Base-by-base conservation (phyloP, 2,329 filamentous ascomycete genomes). In the Pezicula rhizophila region DNA sequence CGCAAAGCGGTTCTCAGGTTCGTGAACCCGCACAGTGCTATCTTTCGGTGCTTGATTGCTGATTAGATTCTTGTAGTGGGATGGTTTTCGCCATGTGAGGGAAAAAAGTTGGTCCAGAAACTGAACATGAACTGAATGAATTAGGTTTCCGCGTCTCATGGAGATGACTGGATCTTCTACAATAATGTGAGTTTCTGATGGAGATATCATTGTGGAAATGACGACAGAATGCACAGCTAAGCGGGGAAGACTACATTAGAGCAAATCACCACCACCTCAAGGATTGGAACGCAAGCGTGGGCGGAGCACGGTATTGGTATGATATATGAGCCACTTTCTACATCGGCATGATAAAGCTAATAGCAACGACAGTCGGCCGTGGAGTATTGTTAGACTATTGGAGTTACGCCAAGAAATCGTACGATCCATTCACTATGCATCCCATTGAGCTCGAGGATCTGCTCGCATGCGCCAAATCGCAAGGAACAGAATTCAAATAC, bases 321-420 rank as follows among this genome's bases (percentile, higher is more conserved):
- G 15, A 26, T 18, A 20, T 18, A 42, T 25, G 18, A 26, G 15
- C 14, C n/a, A 43, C 17, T 44, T 12, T 44, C 17, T 41, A 41
- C 38, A 41, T 11, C 11, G 12, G 10, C 3, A 44, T 18, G 18
- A 18, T 18, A 18, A 18, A 18, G 18, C 18, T 33, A 11, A 35
- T 11, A 11, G 33, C 33, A 35, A 11, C 11, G n/a, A 78, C 79
- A 43, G 73, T 78, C 0, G 76, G 76, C 18, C 65, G 77, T 0
- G 77, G 75, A 5, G 66, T 79, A 4, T 59, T 79, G 15, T 56
- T 79, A 26, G 77, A 79, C 55, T 72, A 73, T 48, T 69, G 72
- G 55, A 62, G 70, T 12, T 45, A 64, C 10, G 58, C 65, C 18
- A 64, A 71, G 35, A 55, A 60, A 64, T 53, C 59, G 18, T 60